Percentiles rank a stretch among this genome's conserved stretches.
These are phyloP conservation scores for Boeremia exigua DNA, from an alignment of 2,329 filamentous ascomycete genomes.

Conservation along the genomic window DNA sequence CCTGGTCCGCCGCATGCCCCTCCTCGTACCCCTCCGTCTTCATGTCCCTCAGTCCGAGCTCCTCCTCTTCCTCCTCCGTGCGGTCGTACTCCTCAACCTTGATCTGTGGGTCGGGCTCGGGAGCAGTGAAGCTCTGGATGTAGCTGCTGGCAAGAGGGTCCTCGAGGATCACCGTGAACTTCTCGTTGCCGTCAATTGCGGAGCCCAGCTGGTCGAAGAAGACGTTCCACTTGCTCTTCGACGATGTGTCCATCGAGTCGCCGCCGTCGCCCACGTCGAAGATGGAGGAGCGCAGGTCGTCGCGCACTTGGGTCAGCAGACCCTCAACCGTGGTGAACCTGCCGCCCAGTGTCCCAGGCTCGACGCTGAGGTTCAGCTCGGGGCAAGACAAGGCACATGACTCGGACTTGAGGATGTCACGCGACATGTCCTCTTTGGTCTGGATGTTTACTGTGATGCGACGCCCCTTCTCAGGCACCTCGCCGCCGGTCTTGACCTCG, in stretches of 20 bases:
- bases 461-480: conserved; percentile 83
- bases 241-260: conserved; percentile 73
- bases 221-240: conserved; percentile 74
- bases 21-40: conserved; percentile 86
- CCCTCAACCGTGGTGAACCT: conserved; percentile 98
- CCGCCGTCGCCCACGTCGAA: conserved; percentile 80
- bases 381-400: conserved; percentile 86
- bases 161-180: conserved; percentile 82
- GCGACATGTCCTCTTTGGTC: conserved; percentile 74
- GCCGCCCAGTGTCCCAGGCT: conserved; percentile 92
- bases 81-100: conserved; percentile 81
- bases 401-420: conserved; percentile 96
- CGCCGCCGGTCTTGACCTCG: conserved; percentile 96
- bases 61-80: conserved; percentile 91
- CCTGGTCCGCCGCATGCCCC: conserved; percentile 34
- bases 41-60: conserved; percentile 90
- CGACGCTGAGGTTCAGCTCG: conserved; percentile 84
- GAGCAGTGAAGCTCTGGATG: conserved; percentile 82
- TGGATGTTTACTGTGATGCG: conserved; percentile 80
- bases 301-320: conserved; percentile 86
- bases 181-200: conserved; percentile 79
- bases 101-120: conserved; percentile 85
- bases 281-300: conserved; percentile 86
- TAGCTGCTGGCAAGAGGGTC: conserved; percentile 94
- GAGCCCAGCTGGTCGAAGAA: conserved; percentile 81